These are phyloP conservation scores for Cyberlindnera bimundalis DNA, from an alignment of 805 yeast species.

Conservation along the genomic window DNA sequence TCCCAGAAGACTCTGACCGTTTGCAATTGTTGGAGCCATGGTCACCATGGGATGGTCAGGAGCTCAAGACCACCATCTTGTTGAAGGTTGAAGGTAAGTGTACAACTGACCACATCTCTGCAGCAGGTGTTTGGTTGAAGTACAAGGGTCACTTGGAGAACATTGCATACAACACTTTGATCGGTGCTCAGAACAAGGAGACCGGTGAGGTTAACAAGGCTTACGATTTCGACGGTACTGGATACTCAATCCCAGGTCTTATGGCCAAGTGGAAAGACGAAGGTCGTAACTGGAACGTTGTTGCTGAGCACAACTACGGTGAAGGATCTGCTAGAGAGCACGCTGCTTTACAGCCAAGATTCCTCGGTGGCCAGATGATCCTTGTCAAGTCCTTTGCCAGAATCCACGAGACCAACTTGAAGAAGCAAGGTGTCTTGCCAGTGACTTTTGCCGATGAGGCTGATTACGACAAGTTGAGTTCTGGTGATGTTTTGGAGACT, in stretches of 20 bases:
- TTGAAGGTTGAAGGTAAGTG: slow-evolving; percentile 96
- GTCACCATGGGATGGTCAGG: slow-evolving; percentile 81
- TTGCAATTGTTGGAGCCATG: slow-evolving; percentile 89
- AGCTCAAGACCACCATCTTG: slow-evolving; percentile 69
- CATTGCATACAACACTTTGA: slow-evolving; percentile 90
- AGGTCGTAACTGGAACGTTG: slow-evolving; percentile 83
- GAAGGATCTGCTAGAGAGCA: slow-evolving; percentile 99
- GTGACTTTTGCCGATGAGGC: slow-evolving; percentile 85
- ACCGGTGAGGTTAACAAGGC: slow-evolving; percentile 94
- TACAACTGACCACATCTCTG: slow-evolving; percentile 97
- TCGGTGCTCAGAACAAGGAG: slow-evolving; percentile 96
- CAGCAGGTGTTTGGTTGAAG: slow-evolving; percentile 98
- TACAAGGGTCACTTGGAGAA: slow-evolving; percentile 97
- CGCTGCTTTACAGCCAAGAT: slow-evolving; percentile 94
- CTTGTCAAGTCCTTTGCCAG: slow-evolving; percentile 95
- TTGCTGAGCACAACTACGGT: slow-evolving; percentile 98
- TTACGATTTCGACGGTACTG: slow-evolving; percentile 77
- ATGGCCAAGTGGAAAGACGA: slow-evolving; percentile 95
- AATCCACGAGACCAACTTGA: slow-evolving; percentile 98
- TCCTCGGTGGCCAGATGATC: slow-evolving; percentile 86
- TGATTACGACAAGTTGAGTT: slow-evolving; percentile 77
- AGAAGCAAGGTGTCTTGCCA: slow-evolving; percentile 98
- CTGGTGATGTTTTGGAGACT: slow-evolving; percentile 79
- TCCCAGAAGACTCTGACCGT: slow-evolving; percentile 89
- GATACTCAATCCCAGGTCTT: slow-evolving; percentile 84